These are phyloP conservation scores for Laburnicola sp. DNA, from an alignment of 2,329 filamentous ascomycete genomes.

Conservation along the genomic window DNA sequence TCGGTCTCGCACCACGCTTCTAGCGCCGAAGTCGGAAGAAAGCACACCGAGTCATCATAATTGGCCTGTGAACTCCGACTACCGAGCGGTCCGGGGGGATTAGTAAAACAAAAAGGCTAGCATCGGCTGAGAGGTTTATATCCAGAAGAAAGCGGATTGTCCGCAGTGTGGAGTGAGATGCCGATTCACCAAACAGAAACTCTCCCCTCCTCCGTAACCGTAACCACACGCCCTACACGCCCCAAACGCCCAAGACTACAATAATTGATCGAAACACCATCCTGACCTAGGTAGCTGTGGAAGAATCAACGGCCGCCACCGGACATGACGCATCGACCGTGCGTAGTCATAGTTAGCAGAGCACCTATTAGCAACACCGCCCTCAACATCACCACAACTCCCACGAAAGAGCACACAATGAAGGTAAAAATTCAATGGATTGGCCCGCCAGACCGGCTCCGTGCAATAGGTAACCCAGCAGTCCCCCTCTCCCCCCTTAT, in stretches of 20 bases:
- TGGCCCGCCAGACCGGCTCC: not conserved
- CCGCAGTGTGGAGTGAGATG: not conserved
- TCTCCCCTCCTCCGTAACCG: too few relatives aligned
- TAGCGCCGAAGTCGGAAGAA: slow-evolving; percentile 8
- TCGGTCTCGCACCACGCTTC: not conserved
- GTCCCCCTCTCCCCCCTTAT: not conserved
- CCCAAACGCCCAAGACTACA: not conserved
- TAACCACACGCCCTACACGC: not conserved
- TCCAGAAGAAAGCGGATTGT: not conserved
- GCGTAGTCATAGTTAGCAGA: too few relatives aligned
- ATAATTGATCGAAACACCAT: too few relatives aligned
- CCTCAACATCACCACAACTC: not conserved
- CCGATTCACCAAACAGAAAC: too few relatives aligned
- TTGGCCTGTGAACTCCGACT: not conserved
- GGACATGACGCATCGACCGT: too few relatives aligned
- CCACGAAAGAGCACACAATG: not conserved
- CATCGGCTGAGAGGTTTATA: slow-evolving; percentile 3
- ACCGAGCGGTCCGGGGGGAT: not conserved
- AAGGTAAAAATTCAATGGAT: not conserved
- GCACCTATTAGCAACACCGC: too few relatives aligned
- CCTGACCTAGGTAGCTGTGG: too few relatives aligned
- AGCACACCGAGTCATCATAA: not conserved
- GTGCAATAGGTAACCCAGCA: not conserved
- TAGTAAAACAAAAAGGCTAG: slow-evolving; percentile 1
- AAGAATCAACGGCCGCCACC: too few relatives aligned